Percentiles rank a stretch among this genome's conserved stretches.
These are phyloP conservation scores for Aspergillus fructus DNA, from an alignment of 2,329 filamentous ascomycete species.

Conservation along the genomic window DNA sequence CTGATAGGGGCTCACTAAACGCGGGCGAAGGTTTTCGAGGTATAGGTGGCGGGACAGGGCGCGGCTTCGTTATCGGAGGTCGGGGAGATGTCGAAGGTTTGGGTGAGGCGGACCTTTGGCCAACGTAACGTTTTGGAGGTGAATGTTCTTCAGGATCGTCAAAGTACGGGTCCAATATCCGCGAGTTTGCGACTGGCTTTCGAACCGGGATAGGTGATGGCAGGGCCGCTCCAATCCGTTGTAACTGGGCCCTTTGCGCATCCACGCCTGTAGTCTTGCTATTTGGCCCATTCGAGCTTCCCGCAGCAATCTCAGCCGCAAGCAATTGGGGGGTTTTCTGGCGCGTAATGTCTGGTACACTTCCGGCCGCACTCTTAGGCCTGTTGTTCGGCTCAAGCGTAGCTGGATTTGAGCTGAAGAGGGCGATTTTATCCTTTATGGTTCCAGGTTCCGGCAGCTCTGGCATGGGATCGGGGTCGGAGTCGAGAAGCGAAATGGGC, in stretches of 20 bases:
- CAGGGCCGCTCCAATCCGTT: conserved; percentile 16
- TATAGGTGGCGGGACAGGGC: conserved; percentile 18
- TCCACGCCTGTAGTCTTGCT: conserved; percentile 12
- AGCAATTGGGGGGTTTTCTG: conserved; percentile 29
- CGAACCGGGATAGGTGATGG: conserved; percentile 27
- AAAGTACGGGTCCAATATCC: conserved; percentile 4
- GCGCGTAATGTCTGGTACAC: conserved; percentile 14
- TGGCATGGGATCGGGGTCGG: conserved; percentile 20
- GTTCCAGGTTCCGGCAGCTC: conserved; percentile 32
- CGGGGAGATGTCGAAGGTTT: conserved; percentile 6
- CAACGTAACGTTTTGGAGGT: conserved; percentile 2
- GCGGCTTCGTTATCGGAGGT: conserved; percentile 14
- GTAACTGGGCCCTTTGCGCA: conserved; percentile 8
- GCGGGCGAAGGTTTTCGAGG: conserved; percentile 13
- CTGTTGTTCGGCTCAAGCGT: conserved; percentile 9
- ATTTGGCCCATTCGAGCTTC: conserved; percentile 25
- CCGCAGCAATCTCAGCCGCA: conserved; percentile 36
- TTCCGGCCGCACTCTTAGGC: conserved; percentile 15
- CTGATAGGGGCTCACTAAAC: conserved; percentile 1
- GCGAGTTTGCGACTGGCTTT: conserved; percentile 9
- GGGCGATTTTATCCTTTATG: conserved; percentile 40
- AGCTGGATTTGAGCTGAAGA: conserved; percentile 28
- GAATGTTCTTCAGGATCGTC: conserved; percentile 4
- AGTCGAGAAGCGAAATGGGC: conserved; percentile 13
- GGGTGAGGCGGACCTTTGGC: conserved; percentile 13